Base-by-base conservation (phyloP, 1,139 yeast species). In the Suhomyces wounanorum region DNA sequence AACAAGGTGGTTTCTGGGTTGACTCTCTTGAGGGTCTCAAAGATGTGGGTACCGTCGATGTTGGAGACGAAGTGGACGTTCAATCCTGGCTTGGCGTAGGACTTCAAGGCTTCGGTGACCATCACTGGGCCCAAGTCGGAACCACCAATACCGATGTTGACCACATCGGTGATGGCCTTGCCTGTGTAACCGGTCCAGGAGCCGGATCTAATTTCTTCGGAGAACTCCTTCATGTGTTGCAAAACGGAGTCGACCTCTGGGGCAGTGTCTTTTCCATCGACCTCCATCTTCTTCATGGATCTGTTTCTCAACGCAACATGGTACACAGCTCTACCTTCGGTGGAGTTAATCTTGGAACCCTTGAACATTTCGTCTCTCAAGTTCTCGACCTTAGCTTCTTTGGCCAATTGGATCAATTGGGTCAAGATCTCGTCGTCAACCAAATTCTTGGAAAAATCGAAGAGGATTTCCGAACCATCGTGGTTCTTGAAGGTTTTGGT, bases 71-170 rank as follows among this genome's bases (percentile, higher is more conserved):
- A 94, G 77, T 94, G 96, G 49, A 83, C 96, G 57, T 78, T 74
- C 63, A 94, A 79, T 55, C 85, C 88, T 56, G 85, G 84, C 65
- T 86, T 79, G 56, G 92, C 78, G 74, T 94, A 94, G 59, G 89
- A 85, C 79, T 92, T 94, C 69, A 94, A 83, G 37, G 99, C 97
- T 77, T 94, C 98, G 54, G 97, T 91, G 61, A 94, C 98, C 99
- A 94, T 94, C 51, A 94, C 98, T 47, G 99, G 99, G 63, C 99
- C 99, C 65, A 94, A 82, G 72, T 94, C 99, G 30, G 98, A 91
- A 61, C 99, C 99, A 68, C 99, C 99, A 68, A 94, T 94, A 74
- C 99, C 99, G 65, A 94, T 89, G 81, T 94, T 94, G 66, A 94
- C 98, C 53, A 94, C 85, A 67, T 91, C 96, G 62, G 95, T 88